Evolutionary conservation across 345 rosid species (phyloP).

Genomic region (Salix koriyanagi): DNA sequence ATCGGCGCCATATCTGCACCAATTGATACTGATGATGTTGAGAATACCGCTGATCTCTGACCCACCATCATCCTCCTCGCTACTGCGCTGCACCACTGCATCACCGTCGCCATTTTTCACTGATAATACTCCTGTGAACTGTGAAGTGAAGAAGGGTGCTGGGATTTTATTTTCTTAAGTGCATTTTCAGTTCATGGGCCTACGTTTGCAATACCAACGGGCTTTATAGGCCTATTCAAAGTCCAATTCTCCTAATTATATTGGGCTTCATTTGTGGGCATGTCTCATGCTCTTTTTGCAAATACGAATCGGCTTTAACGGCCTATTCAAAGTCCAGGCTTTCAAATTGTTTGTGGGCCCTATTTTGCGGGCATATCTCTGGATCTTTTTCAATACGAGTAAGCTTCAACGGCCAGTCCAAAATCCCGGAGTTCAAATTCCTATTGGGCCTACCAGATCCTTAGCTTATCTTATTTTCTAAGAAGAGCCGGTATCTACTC

Average conservation of each 20-base stretch:
- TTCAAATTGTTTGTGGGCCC: too few species aligned
- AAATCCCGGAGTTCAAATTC: too few species aligned
- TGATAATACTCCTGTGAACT: not conserved
- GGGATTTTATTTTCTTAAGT: not conserved
- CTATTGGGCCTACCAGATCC: not conserved
- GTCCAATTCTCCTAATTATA: too few species aligned
- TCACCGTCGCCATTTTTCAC: constrained; percentile 21
- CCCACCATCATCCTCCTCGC: constrained; percentile 50
- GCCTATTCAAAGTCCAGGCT: too few species aligned
- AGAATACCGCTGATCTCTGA: constrained; percentile 25
- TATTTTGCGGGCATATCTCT: too few species aligned
- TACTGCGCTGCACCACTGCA: constrained; percentile 58
- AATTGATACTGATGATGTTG: constrained; percentile 12
- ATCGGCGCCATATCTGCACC: constrained; percentile 26
- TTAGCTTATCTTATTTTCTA: not conserved
- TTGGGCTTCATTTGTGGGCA: too few species aligned
- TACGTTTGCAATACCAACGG: rapidly evolving
- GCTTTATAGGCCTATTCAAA: not conserved
- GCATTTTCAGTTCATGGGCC: not conserved
- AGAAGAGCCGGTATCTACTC: too few species aligned
- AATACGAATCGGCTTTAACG: too few species aligned
- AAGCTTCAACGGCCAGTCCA: not conserved
- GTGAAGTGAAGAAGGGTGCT: not conserved
- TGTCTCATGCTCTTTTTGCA: too few species aligned
- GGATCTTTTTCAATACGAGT: not conserved